A percentile compares a stretch with the other conserved stretches of the same genome.
These are phyloP conservation scores for Salmacisia buchloeana DNA, from an alignment of 1,284 basidiomycete species.

Conservation along the genomic window DNA sequence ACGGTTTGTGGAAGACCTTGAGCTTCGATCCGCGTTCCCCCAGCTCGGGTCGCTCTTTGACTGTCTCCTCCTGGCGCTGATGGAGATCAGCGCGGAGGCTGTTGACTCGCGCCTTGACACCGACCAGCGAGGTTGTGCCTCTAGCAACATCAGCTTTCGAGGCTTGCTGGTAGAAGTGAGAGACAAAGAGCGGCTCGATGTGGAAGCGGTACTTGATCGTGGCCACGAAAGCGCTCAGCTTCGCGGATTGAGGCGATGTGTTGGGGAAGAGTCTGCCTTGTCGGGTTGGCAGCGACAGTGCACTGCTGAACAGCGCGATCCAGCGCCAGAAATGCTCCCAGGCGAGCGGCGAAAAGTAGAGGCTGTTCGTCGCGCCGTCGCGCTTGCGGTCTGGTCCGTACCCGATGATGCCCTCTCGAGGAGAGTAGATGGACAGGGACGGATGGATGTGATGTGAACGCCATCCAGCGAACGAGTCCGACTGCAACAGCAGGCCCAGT, in stretches of 20 bases:
- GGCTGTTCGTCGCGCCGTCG: constrained; percentile 58
- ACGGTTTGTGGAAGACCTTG: constrained; percentile 65
- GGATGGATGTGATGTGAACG: constrained; percentile 92
- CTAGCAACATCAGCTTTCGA: constrained; percentile 68
- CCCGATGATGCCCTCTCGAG: constrained; percentile 40
- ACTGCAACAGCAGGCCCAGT: background rate
- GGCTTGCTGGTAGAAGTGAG: constrained; percentile 80
- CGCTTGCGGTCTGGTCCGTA: constrained; percentile 23
- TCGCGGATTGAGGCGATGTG: constrained; percentile 69
- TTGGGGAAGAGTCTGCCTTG: constrained; percentile 76
- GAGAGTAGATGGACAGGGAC: constrained; percentile 74
- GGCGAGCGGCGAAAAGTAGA: constrained; percentile 79
- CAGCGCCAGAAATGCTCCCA: constrained; percentile 89
- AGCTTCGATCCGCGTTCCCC: constrained; percentile 11
- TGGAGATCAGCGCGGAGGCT: constrained; percentile 85
- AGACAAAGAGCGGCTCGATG: constrained; percentile 72
- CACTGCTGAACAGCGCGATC: constrained; percentile 78
- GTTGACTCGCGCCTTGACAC: constrained; percentile 73
- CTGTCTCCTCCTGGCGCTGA: constrained; percentile 76
- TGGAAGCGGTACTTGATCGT: constrained; percentile 88
- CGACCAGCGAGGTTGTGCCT: constrained; percentile 73
- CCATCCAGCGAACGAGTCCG: constrained; percentile 81
- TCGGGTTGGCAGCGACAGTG: constrained; percentile 75
- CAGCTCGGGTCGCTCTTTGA: constrained; percentile 51
- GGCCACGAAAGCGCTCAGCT: constrained; percentile 79